These are phyloP conservation scores for Sporormia fimetaria DNA, from an alignment of 495 filamentous ascomycete genomes.

Conservation along the genomic window DNA sequence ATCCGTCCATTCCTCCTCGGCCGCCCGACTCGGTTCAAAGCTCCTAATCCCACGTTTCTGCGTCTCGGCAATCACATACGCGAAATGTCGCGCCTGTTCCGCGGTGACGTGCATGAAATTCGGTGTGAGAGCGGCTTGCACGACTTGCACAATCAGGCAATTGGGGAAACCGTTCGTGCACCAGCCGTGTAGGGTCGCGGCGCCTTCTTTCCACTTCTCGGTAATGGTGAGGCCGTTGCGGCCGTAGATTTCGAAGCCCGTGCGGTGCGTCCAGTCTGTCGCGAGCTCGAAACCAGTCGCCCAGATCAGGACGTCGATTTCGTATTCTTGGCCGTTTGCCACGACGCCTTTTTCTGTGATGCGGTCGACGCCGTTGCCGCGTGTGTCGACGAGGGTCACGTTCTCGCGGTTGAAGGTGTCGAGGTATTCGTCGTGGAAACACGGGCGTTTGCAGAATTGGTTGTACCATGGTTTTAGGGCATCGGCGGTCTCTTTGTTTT, in stretches of 20 bases:
- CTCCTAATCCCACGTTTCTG: conserved; percentile 3
- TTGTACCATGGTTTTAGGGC: conserved; percentile 19
- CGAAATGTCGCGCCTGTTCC: conserved; percentile 4
- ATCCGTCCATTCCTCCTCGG: conserved; percentile 11
- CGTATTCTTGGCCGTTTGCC: conserved; percentile 14
- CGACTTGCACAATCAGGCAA: conserved; percentile 1
- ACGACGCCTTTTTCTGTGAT: conserved; percentile 18
- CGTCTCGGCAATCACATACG: conserved; percentile 13
- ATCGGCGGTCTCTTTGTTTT: conserved; percentile 16
- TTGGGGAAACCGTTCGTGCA: conserved; percentile 12
- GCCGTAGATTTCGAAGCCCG: conserved; percentile 16
- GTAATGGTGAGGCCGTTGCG: conserved; percentile 4
- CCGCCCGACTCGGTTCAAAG: conserved; percentile 9
- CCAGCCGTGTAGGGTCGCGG: conserved; percentile 8
- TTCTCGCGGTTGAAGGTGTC: conserved; percentile 16
- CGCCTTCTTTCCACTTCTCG: conserved; percentile 9
- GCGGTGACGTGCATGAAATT: conserved; percentile 16
- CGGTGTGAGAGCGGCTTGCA: conserved; percentile 9
- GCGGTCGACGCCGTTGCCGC: conserved; percentile 12
- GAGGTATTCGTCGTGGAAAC: conserved; percentile 22
- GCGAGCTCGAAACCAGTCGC: conserved; percentile 20
- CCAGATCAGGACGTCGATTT: conserved; percentile 17
- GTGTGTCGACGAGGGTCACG: conserved; percentile 19
- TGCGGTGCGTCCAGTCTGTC: conserved; percentile 8
- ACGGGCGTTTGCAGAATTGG: conserved; percentile 21